Evolutionary conservation across 148 eudicot genomes (phyloP), one percentile per base, ranked within the genome.

Genomic region (Arbutus unedo): DNA sequence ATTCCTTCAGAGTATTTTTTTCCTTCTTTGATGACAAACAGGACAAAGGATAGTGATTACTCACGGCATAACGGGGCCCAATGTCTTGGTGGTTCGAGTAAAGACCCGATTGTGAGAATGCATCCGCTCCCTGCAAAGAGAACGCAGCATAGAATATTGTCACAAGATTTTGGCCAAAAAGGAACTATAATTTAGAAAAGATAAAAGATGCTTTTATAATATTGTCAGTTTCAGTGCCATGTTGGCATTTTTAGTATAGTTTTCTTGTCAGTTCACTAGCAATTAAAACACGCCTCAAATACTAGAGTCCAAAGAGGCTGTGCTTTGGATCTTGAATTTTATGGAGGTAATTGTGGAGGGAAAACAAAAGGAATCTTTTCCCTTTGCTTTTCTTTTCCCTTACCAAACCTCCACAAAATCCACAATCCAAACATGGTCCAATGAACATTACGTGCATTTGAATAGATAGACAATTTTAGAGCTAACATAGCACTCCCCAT

Each of bases 1-100:
- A 49, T 10, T 53, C n/a, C 4, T 31, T 21, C 55, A 16, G 62
- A 21, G 1, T 57, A n/a, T 9, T 9, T 50, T 50, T 51, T 50
- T 49, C n/a, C 4, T 0, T 44, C 43, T 11, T 7, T 4, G 19
- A 66, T 49, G 70, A 54, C 15, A 54, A 72, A 38, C 43, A 48
- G 23, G 54, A 73, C 79, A 84, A 85, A 84, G 76, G 78, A 83
- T 77, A 74, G 66, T 74, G 76, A 82, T 23, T 79, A 92, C 98
- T 82, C 89, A 96, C 99, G 77, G 97, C 85, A 86, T 96, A 94
- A 81, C 96, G 96, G 41, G 99, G 98, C 47, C 99, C 99, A 57
- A 96, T 96, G 87, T 94, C 99, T 87, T 94, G 99, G 90, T 96
- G 99, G 85, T 94, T 96, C 71, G 99, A 96, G 88, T 94, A 96